Conservation (phyloP, 202 grass and related monocot species). For the Panicum hallii region DNA sequence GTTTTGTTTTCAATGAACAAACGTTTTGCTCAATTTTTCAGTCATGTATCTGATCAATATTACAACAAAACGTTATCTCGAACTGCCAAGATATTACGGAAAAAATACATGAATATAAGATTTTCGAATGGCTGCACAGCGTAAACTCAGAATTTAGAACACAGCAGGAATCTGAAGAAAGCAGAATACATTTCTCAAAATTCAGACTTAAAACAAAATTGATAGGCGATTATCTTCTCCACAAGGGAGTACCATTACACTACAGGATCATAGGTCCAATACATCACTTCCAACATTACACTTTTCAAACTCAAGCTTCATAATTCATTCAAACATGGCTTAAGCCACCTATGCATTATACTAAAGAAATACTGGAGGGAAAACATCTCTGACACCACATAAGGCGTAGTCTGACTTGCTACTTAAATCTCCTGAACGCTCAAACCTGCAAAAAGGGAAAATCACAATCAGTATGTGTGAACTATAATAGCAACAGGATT, state of each 20-base stretch:
- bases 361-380: constrained; percentile 10
- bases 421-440: constrained; percentile 73
- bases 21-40: not conserved
- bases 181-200: not conserved
- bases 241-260: constrained; percentile 2
- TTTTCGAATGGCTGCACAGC: too few species aligned
- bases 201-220: not conserved
- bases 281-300: constrained; percentile 35
- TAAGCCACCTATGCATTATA: not conserved
- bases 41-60: not conserved
- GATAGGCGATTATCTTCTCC: not conserved
- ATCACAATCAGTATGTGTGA: not conserved
- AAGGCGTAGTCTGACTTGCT: not conserved
- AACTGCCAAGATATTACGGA: not conserved
- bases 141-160: not conserved
- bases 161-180: not conserved
- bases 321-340: not conserved
- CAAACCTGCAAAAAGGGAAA: constrained; percentile 55
- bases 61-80: not conserved
- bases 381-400: not conserved
- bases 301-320: constrained; percentile 25
- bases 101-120: not conserved
- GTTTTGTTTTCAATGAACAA: not conserved
- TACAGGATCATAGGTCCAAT: constrained; percentile 26
- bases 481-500: not conserved